A percentile compares a stretch with the other conserved stretches of the same genome.
These are phyloP conservation scores for Pezicula radicicola DNA, from an alignment of 2,329 filamentous ascomycete genomes.

Conservation along the genomic window DNA sequence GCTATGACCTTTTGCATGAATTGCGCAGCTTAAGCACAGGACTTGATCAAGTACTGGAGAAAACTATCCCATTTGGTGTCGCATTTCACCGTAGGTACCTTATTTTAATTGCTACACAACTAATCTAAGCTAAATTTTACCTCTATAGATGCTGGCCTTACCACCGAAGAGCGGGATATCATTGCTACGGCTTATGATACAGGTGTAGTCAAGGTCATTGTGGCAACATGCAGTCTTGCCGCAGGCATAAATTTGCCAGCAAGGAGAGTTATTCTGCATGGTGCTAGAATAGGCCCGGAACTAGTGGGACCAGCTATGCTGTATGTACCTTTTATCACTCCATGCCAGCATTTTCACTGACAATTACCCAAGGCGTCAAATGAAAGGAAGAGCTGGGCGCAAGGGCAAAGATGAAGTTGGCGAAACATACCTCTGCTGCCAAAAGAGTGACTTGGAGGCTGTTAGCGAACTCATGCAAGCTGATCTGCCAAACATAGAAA, in stretches of 20 bases:
- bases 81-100: slow-evolving; percentile 67
- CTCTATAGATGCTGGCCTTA: slow-evolving; percentile 56
- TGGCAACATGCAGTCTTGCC: slow-evolving; percentile 77
- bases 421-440: slow-evolving; percentile 75
- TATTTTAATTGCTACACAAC: neutral
- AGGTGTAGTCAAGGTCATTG: slow-evolving; percentile 65
- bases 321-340: slow-evolving; percentile 26
- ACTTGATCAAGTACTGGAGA: slow-evolving; percentile 62
- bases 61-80: slow-evolving; percentile 63
- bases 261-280: slow-evolving; percentile 71
- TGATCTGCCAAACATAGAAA: slow-evolving; percentile 66
- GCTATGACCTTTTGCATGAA: slow-evolving; percentile 63
- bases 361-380: slow-evolving; percentile 55
- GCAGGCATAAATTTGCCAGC: slow-evolving; percentile 78
- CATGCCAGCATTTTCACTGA: neutral
- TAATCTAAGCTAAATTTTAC: neutral
- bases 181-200: slow-evolving; percentile 68
- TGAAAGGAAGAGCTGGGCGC: slow-evolving; percentile 74
- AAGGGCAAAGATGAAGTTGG: slow-evolving; percentile 77
- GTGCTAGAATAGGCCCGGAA: slow-evolving; percentile 72
- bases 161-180: slow-evolving; percentile 71
- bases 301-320: slow-evolving; percentile 77
- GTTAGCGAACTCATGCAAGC: slow-evolving; percentile 70
- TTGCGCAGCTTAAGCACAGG: slow-evolving; percentile 64
- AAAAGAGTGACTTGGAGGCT: slow-evolving; percentile 63